Evolutionary conservation across 805 yeast species (phyloP), one percentile per base, ranked within the genome.

Genomic region (Diddensiella caesifluorescens): DNA sequence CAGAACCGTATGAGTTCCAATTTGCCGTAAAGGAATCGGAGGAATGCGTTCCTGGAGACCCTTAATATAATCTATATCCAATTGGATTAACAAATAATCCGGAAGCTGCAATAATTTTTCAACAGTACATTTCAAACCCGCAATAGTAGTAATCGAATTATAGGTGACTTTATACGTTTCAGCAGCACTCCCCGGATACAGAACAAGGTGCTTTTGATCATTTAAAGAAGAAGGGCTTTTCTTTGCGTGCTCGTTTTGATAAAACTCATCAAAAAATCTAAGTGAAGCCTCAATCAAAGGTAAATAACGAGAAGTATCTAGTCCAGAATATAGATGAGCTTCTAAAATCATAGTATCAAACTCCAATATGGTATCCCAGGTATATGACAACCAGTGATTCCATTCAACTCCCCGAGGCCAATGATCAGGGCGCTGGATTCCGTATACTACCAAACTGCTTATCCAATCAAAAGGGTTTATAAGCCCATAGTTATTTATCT

Each of bases 391-490:
- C 35, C 35, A 31, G 20, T 31, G 21, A 18, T 31, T 31, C 35
- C 35, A 31, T 16, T 31, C 35, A 12, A 31, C 19, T 3, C 35
- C 35, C 21, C n/a, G 4, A 16, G 35, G 35, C 35, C 35, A 31
- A 21, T 31, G 15, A 4, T n/a, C 35, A 31, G 35, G 35, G 13
- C 3, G 5, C 3, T 13, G 5, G 15, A 12, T 31, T 4, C 35
- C 35, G 18, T 4, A 31, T 18, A 31, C n/a, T 6, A 31, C 35
- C 6, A 4, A 13, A 18, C 12, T 31, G 16, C 35, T 31, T 18
- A 18, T 31, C 35, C 35, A 31, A 6, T 31, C 35, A 31, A 31
- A 31, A 5, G 35, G 35, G 18, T 31, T 31, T 9, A 13, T 21
- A 21, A 31, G 35, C 18, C 35, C 35, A 31, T 31, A 31, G 18